phyloP scores from a whole-genome alignment of 2,329 filamentous ascomycete species.

The Fusarium cicatricum region DNA sequence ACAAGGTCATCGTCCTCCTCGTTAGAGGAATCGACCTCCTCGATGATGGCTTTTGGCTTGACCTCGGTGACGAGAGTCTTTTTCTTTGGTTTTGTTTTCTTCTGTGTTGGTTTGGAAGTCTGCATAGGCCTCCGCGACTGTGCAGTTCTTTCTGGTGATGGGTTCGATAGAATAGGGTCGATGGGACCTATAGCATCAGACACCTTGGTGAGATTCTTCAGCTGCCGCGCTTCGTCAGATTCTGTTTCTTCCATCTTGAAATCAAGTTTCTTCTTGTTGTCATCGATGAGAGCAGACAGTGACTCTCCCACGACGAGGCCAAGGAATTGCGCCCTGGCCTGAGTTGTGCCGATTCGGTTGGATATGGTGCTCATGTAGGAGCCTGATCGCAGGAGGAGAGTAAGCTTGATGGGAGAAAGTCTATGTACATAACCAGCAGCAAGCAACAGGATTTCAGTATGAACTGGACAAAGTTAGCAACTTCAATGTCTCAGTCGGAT shows the following conservation, averaged over 20 bases:
- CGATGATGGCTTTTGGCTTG: slow-evolving; percentile 61
- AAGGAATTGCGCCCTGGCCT: slow-evolving; percentile 77
- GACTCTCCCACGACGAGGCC: slow-evolving; percentile 89
- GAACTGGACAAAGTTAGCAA: slow-evolving; percentile 62
- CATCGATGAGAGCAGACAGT: slow-evolving; percentile 68
- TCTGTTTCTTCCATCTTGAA: slow-evolving; percentile 86
- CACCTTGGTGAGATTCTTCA: slow-evolving; percentile 70
- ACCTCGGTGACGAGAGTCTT: slow-evolving; percentile 42
- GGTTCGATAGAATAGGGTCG: slow-evolving; percentile 54
- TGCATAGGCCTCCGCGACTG: slow-evolving; percentile 4
- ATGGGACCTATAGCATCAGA: slow-evolving; percentile 70
- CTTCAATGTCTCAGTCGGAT: neutral
- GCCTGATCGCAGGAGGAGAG: slow-evolving; percentile 74
- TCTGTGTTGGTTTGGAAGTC: slow-evolving; percentile 10
- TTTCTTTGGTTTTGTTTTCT: slow-evolving; percentile 43
- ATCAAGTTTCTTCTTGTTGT: slow-evolving; percentile 75
- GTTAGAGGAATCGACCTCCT: slow-evolving; percentile 70
- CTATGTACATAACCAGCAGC: slow-evolving; percentile 79
- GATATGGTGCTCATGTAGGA: slow-evolving; percentile 82
- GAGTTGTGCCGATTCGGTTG: slow-evolving; percentile 82
- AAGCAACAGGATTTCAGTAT: slow-evolving; percentile 81
- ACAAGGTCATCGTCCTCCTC: slow-evolving; percentile 73
- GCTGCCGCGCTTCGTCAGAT: slow-evolving; percentile 76
- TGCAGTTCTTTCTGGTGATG: neutral
- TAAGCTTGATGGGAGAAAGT: slow-evolving; percentile 69